Base-by-base conservation (phyloP, 1,284 basidiomycete genomes). In the Marasmius oreades region DNA sequence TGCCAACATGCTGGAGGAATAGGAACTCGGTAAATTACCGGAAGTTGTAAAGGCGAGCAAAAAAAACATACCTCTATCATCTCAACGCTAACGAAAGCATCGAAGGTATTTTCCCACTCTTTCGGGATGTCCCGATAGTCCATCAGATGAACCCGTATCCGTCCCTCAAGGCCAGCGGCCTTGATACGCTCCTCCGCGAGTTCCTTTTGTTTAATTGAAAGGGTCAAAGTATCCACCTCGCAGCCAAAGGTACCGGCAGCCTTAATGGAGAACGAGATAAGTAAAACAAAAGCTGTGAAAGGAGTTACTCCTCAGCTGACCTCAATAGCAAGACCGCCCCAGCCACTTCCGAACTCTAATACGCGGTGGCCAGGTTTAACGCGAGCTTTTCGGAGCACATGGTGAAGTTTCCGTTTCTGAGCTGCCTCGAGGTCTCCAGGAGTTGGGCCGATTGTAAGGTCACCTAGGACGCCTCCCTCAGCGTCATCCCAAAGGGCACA, bases 321-420 rank as follows among this genome's bases (percentile, higher is more conserved):
- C 79, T 92, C 90, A 60, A 96, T 95, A 10, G 92, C 91, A 51
- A 96, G 79, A 44, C 85, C 89, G 11, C 93, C 93, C 93, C 93
- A 95, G 6, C 93, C 93, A 50, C 87, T 88, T 16, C 93, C 93
- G 63, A 95, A 92, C 73, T 96, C 93, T 46, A 96, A 78, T 33
- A 95, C 80, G 34, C 90, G 82, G 68, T 93, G 79, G 0, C 91
- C 92, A 36, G 83, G 84, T 62, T 82, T 79, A 44, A 95, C 86
- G 53, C 84, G 85, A 47, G 92, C 90, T 59, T 86, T 84, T 14
- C 73, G 76, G 59, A 95, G 86, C 62, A 95, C 88, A 64, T 92
- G 78, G 55, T 80, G 80, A 50, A 95, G 82, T 70, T 96, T 95
- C 39, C 88, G 82, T 47, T 81, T 75, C 67, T 96, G 93, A 0